These are phyloP conservation scores for Nakaseomyces delphensis DNA, from an alignment of 1,139 yeast species.

Conservation along the genomic window DNA sequence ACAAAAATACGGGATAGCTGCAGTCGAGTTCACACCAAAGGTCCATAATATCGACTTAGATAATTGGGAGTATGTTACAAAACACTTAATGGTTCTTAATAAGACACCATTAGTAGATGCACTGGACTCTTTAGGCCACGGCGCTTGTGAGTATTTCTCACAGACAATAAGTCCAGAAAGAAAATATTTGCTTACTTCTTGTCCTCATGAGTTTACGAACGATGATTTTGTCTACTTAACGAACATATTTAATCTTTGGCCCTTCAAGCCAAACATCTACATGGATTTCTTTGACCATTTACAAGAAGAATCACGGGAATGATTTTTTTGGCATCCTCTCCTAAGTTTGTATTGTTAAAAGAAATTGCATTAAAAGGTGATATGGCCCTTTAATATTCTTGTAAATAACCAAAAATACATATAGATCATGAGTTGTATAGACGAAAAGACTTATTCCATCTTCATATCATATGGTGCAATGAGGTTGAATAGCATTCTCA, in stretches of 20 bases:
- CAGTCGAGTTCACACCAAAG: constrained; percentile 56
- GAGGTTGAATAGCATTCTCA: not conserved
- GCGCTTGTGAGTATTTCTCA: constrained; percentile 60
- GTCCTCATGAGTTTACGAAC: constrained; percentile 42
- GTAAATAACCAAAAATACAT: too few species aligned
- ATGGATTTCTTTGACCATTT: constrained; percentile 24
- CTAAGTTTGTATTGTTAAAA: not conserved
- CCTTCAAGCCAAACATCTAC: constrained; percentile 63
- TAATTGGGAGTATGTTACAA: constrained; percentile 58
- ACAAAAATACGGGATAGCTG: constrained; percentile 23
- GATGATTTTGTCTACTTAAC: constrained; percentile 49
- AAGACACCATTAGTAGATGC: constrained; percentile 43
- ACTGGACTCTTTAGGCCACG: constrained; percentile 62
- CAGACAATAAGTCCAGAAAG: constrained; percentile 32
- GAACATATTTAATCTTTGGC: constrained; percentile 60
- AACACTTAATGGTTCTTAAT: constrained; percentile 50
- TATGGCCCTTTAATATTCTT: too few species aligned
- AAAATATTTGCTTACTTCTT: constrained; percentile 34
- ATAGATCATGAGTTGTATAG: too few species aligned
- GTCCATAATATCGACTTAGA: constrained; percentile 39
- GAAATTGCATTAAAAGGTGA: not conserved
- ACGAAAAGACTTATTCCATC: too few species aligned
- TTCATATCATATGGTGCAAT: too few species aligned
- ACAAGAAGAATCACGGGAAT: constrained; percentile 16
- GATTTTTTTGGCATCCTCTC: not conserved